Percentiles rank a stretch among this genome's conserved stretches.
These are phyloP conservation scores for Caloboletus firmus DNA, from an alignment of 1,284 basidiomycete genomes.

Conservation along the genomic window DNA sequence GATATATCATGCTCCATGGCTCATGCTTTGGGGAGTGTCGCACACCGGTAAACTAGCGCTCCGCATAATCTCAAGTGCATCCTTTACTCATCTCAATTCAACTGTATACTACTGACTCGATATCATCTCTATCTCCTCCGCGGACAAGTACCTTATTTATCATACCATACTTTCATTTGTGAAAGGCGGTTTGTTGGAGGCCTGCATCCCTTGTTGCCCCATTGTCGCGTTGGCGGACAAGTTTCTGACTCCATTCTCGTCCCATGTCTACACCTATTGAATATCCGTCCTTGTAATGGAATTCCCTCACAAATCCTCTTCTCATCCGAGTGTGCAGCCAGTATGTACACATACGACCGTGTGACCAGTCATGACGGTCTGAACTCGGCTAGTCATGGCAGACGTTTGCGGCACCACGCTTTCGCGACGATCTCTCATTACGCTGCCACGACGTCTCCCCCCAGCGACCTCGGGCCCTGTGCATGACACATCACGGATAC, in stretches of 20 bases:
- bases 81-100: constrained; percentile 9
- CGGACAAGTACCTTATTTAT: background rate
- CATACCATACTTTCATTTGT: background rate
- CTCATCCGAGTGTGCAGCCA: background rate
- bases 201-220: background rate
- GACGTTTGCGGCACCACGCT: background rate
- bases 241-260: background rate
- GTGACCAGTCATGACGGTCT: background rate
- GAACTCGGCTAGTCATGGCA: background rate
- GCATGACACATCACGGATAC: background rate
- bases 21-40: background rate
- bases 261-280: constrained; percentile 9
- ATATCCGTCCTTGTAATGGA: constrained; percentile 11
- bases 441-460: background rate
- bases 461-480: background rate
- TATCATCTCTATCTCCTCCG: constrained; percentile 6
- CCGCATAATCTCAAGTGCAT: constrained; percentile 17
- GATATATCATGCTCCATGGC: too few species aligned
- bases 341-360: background rate
- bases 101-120: constrained; percentile 27
- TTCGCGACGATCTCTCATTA: background rate
- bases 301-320: background rate
- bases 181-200: background rate
- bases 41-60: constrained; percentile 15
- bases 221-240: background rate